A percentile compares a stretch with the other conserved stretches of the same genome.
Conservation (phyloP, 2,329 filamentous ascomycete genomes). For the Samsoniella hepiali region DNA sequence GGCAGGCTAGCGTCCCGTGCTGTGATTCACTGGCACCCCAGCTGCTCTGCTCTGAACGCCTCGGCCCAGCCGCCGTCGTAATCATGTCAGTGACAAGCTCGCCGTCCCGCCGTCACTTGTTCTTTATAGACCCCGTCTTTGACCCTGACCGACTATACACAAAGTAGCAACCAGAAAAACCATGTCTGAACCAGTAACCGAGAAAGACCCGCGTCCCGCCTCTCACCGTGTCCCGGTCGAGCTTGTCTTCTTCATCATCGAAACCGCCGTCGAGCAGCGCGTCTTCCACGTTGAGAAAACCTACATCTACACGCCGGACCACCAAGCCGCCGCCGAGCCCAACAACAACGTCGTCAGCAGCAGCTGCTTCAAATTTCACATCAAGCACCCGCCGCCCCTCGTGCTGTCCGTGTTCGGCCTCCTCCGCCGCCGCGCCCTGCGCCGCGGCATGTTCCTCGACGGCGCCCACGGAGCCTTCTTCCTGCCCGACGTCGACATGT, state of each 20-base stretch:
- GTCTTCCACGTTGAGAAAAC: slow-evolving; percentile 1
- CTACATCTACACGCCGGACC: too few relatives aligned
- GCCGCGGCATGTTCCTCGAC: background rate
- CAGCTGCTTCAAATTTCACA: background rate
- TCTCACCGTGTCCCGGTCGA: background rate
- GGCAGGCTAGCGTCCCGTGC: too few relatives aligned
- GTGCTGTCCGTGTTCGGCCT: background rate
- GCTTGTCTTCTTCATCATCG: background rate
- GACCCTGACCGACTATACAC: background rate
- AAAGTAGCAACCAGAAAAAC: background rate
- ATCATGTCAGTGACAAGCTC: background rate
- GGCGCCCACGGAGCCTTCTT: slow-evolving; percentile 1
- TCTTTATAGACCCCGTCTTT: background rate
- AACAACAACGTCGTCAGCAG: background rate
- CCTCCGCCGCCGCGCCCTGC: background rate
- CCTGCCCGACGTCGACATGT: slow-evolving; percentile 3
- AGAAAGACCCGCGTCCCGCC: too few relatives aligned
- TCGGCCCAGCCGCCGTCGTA: background rate
- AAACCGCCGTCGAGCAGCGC: slow-evolving; percentile 2
- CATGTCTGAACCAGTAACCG: background rate
- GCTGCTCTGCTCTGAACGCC: background rate
- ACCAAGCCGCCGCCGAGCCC: too few relatives aligned
- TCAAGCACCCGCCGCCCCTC: background rate
- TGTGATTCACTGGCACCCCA: background rate
- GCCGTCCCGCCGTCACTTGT: background rate